Conservation (phyloP, 345 rosid genomes). For the Linum trigynum region DNA sequence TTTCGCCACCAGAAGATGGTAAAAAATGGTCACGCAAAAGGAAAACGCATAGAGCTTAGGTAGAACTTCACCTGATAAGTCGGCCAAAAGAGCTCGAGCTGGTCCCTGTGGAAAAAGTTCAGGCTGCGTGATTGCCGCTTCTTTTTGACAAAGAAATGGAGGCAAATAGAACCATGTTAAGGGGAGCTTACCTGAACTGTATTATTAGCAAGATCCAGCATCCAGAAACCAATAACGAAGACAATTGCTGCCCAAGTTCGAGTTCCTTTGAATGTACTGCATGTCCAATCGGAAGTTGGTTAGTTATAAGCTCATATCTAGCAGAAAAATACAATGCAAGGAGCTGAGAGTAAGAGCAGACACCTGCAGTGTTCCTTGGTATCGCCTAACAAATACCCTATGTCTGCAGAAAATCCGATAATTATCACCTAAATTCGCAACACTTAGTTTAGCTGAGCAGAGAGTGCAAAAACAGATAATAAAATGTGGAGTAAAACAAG, state of each 20-base stretch:
- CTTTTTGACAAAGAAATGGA: neutral
- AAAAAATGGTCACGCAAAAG: conserved; percentile 1
- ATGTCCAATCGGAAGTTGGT: conserved; percentile 14
- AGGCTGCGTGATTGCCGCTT: conserved; percentile 14
- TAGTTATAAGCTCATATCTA: neutral
- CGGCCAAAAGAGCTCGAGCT: conserved; percentile 96
- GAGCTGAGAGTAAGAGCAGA: conserved; percentile 15
- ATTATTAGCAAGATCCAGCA: conserved; percentile 97
- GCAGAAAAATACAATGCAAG: conserved; percentile 9
- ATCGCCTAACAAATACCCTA: conserved; percentile 82
- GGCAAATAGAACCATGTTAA: conserved; percentile 3
- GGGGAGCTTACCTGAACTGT: conserved; percentile 67
- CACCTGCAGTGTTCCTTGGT: conserved; percentile 92
- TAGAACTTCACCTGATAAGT: conserved; percentile 54
- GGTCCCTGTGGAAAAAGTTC: conserved; percentile 55
- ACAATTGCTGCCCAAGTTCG: conserved; percentile 77
- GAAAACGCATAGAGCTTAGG: neutral
- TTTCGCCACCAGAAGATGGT: neutral
- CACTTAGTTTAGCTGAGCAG: conserved; percentile 39
- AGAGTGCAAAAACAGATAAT: conserved; percentile 6
- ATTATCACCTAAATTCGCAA: conserved; percentile 81
- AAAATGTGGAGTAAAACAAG: conserved; percentile 3
- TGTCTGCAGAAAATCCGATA: conserved; percentile 98
- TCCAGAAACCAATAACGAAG: conserved; percentile 89
- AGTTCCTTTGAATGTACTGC: conserved; percentile 84